Percentiles rank a stretch among this genome's conserved stretches.
These are phyloP conservation scores for Syzygium grande DNA, from an alignment of 345 rosid species.

Conservation along the genomic window DNA sequence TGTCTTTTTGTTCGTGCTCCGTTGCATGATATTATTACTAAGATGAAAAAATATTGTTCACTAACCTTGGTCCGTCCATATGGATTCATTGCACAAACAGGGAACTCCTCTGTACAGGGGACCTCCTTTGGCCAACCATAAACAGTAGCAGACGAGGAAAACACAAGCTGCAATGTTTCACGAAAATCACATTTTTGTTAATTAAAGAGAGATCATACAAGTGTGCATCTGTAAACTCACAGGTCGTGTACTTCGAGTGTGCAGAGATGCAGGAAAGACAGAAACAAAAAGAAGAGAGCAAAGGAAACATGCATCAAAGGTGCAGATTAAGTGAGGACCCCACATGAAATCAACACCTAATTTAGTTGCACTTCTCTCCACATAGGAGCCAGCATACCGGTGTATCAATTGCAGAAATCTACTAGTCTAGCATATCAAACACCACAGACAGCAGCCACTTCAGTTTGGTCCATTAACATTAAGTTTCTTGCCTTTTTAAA, in stretches of 20 bases:
- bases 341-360: background rate
- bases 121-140: constrained; percentile 97
- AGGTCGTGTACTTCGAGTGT: background rate
- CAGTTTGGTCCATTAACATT: background rate
- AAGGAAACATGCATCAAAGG: background rate
- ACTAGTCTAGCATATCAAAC: background rate
- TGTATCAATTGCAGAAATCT: background rate
- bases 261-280: background rate
- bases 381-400: background rate
- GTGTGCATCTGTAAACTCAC: background rate
- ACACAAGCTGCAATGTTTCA: constrained; percentile 64
- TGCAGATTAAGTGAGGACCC: background rate
- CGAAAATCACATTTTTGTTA: background rate
- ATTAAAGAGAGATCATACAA: background rate
- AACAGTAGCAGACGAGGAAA: constrained; percentile 98
- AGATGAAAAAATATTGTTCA: background rate
- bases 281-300: background rate
- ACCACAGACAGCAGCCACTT: background rate
- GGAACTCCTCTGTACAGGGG: constrained; percentile 90
- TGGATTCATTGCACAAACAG: constrained; percentile 67
- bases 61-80: constrained; percentile 93
- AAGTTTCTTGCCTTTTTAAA: background rate
- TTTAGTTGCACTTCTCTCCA: background rate
- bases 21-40: background rate
- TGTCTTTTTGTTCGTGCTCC: background rate